Conservation (phyloP, 345 rosid genomes). For the Arabidopsis thaliana region TAIR10.1 NC_003071.7:15444501-15445000, state of each 20-base stretch:
- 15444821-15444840: constrained; percentile 27
- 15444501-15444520: not conserved
- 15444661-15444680: constrained; percentile 6
- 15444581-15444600: constrained; percentile 1
- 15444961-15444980: not conserved
- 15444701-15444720: constrained; percentile 13
- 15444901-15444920: not conserved
- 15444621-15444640: not conserved
- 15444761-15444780: constrained; percentile 1
- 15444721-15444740: constrained; percentile 4
- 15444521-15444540: not conserved
- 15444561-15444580: constrained; percentile 13
- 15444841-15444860: constrained; percentile 8
- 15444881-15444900: not conserved
- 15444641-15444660: constrained; percentile 25
- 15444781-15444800: constrained; percentile 26
- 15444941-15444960: not conserved
- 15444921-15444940: not conserved
- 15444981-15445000: not conserved
- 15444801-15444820: constrained; percentile 31
- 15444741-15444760: not conserved
- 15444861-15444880: not conserved
- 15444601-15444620: not conserved
- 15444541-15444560: not conserved
- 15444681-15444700: not conserved